phyloP scores from a whole-genome alignment of 108 stramenopile species.

The Cyclostephanos tholiformis region DNA sequence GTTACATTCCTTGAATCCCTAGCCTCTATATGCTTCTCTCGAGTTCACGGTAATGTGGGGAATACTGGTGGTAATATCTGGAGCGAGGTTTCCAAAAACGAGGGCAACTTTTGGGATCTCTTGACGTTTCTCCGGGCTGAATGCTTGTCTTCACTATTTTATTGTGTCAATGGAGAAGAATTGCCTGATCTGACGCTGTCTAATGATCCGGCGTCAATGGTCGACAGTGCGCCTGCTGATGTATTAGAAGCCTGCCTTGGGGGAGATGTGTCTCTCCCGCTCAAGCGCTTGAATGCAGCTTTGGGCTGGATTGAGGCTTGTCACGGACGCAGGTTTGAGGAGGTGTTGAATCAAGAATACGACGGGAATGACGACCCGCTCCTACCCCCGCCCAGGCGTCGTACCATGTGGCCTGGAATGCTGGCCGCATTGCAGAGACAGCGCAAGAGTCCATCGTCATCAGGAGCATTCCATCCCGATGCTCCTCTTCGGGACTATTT shows the following conservation, averaged over 20 bases:
- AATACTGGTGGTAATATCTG: neutral
- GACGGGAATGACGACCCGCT: conserved; percentile 29
- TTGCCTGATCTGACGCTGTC: conserved; percentile 35
- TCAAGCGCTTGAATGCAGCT: conserved; percentile 54
- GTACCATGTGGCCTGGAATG: conserved; percentile 48
- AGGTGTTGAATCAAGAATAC: conserved; percentile 18
- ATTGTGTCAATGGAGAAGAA: conserved; percentile 38
- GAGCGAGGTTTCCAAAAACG: conserved; percentile 31
- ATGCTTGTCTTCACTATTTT: conserved; percentile 57
- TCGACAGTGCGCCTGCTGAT: conserved; percentile 48
- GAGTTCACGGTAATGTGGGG: conserved; percentile 1
- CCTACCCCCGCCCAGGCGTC: conserved; percentile 33
- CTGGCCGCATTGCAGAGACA: conserved; percentile 28
- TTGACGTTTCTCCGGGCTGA: conserved; percentile 51
- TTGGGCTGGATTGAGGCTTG: conserved; percentile 68
- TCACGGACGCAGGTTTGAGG: conserved; percentile 49
- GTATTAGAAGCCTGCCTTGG: conserved; percentile 44
- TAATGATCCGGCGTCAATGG: conserved; percentile 44
- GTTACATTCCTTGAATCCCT: conserved; percentile 50
- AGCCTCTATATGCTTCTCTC: conserved; percentile 20
- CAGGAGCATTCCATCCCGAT: conserved; percentile 42
- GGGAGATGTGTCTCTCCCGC: conserved; percentile 20
- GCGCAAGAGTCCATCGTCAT: conserved; percentile 10
- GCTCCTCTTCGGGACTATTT: conserved; percentile 36
- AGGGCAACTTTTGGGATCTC: conserved; percentile 74